These are phyloP conservation scores for Corinectria fuckeliana DNA, from an alignment of 2,329 filamentous ascomycete species.

Conservation along the genomic window DNA sequence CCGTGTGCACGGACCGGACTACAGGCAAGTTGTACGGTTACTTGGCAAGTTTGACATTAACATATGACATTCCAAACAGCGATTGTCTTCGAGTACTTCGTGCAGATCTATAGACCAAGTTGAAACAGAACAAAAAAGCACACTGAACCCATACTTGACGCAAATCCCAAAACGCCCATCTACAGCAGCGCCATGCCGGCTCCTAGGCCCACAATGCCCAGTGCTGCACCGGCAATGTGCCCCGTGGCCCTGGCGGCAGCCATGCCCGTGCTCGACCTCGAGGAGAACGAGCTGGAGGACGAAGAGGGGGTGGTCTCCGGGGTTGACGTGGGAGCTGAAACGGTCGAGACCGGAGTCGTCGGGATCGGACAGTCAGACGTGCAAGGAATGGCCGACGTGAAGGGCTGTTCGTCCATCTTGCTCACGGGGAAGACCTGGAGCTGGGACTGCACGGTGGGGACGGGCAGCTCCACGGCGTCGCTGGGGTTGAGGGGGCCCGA, in stretches of 20 bases:
- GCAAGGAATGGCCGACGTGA: slow-evolving; percentile 52
- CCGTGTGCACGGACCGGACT: not conserved
- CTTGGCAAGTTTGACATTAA: not conserved
- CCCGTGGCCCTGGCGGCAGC: slow-evolving; percentile 36
- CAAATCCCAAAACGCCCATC: not conserved
- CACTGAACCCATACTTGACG: not conserved
- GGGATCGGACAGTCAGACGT: slow-evolving; percentile 47
- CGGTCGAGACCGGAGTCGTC: slow-evolving; percentile 33
- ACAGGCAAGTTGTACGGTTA: not conserved
- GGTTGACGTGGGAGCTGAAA: slow-evolving; percentile 28
- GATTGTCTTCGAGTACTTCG: not conserved
- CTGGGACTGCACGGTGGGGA: slow-evolving; percentile 49
- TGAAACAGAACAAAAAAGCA: not conserved
- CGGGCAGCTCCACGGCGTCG: slow-evolving; percentile 42
- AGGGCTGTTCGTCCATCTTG: slow-evolving; percentile 47
- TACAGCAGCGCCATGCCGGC: slow-evolving; percentile 39
- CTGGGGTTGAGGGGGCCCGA: slow-evolving; percentile 59
- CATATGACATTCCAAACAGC: not conserved
- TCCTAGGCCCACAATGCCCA: slow-evolving; percentile 40
- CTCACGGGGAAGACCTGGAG: slow-evolving; percentile 62
- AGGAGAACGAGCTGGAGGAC: not conserved
- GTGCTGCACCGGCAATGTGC: slow-evolving; percentile 37
- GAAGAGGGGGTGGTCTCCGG: not conserved
- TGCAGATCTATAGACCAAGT: not conserved
- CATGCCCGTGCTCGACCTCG: slow-evolving; percentile 34